phyloP scores from a whole-genome alignment of 371 early-diverging fungal genomes.

The Mycotypha africana region DNA sequence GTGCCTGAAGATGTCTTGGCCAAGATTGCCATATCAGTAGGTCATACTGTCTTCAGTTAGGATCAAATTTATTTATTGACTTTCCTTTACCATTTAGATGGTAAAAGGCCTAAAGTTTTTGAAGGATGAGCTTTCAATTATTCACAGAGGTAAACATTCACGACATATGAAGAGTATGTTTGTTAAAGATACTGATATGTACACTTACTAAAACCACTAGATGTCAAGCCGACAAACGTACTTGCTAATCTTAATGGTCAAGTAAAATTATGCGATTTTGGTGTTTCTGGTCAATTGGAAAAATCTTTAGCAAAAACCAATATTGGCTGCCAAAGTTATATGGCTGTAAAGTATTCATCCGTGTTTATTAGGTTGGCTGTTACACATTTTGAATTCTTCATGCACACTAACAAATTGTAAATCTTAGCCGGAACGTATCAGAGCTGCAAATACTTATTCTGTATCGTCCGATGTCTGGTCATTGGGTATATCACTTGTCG shows the following conservation, averaged over 20 bases:
- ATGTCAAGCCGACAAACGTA: slow-evolving; percentile 95
- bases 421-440: slow-evolving; percentile 75
- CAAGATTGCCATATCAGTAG: slow-evolving; percentile 71
- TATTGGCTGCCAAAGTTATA: slow-evolving; percentile 92
- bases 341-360: slow-evolving; percentile 65
- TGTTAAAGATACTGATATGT: too few relatives aligned
- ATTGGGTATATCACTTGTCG: slow-evolving; percentile 90
- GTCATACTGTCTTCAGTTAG: too few relatives aligned
- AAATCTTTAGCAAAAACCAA: slow-evolving; percentile 91
- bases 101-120: slow-evolving; percentile 84
- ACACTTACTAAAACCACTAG: slow-evolving; percentile 39
- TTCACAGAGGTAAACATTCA: slow-evolving; percentile 73
- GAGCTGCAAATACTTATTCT: slow-evolving; percentile 58
- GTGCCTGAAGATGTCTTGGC: slow-evolving; percentile 81
- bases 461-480: slow-evolving; percentile 87
- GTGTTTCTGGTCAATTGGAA: slow-evolving; percentile 83
- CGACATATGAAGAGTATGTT: background rate
- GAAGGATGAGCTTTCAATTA: slow-evolving; percentile 84
- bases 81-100: slow-evolving; percentile 51
- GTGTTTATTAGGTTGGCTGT: background rate
- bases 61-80: too few relatives aligned
- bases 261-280: slow-evolving; percentile 93
- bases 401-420: too few relatives aligned
- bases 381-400: too few relatives aligned
- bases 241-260: slow-evolving; percentile 81